Evolutionary conservation across 108 stramenopile species (phyloP), one percentile per base, ranked within the genome.

Genomic region (Cyclotella choctawhatcheeana): DNA sequence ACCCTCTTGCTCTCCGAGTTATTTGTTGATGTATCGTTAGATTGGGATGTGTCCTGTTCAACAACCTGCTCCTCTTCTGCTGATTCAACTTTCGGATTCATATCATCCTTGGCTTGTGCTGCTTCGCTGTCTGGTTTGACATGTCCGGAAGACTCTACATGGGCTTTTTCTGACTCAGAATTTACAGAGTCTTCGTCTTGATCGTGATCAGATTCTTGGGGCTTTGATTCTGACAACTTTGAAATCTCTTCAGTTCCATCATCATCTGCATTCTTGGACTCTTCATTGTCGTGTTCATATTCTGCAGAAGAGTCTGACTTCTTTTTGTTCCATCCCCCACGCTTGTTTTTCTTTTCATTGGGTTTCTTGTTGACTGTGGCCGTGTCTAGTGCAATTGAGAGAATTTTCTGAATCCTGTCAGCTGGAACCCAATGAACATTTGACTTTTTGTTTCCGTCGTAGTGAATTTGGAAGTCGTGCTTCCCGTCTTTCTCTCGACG

Each of bases 371-470:
- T 67, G 27, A 22, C 44, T 14, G 76, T 29, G 17, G 64, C 34
- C 14, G 60, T 44, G 43, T 73, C 72, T 16, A 73, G 54, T 22
- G 40, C 43, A 37, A 77, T 55, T 8, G 32, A 54, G 40, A 78
- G 62, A 60, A 82, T 77, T 31, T 77, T 47, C n/a, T 55, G 31
- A 25, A 82, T 67, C 3, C 58, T 64, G n/a, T 77, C 66, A 31
- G 64, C 30, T n/a, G 77, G 55, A 20, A 83, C 44, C 82, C 82
- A 83, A 50, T 79, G 77, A 6, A 83, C 73, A 43, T 83, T 83
- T 6, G 82, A 67, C 48, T 71, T 83, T 53, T 79, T 83, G 48
- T 83, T 83, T 7, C 82, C 82, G 55, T 83, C 82, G 33, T 83
- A 83, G 60, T 83, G 82, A 27, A 83, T 83, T 6, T 74, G 73